Conservation (phyloP, 108 stramenopile genomes). For the Discostella stelligeroides region DNA sequence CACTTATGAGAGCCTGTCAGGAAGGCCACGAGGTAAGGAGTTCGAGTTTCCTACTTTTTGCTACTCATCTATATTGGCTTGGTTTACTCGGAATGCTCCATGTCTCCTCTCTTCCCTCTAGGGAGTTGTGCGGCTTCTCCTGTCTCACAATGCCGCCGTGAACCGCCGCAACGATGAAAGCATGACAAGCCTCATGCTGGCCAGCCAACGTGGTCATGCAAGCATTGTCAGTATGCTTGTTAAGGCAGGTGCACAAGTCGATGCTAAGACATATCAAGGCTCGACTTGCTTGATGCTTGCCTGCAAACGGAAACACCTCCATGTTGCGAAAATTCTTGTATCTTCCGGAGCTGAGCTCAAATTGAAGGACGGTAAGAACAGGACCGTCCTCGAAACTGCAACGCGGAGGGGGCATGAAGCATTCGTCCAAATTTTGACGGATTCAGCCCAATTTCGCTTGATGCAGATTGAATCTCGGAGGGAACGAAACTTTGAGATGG, state of each 20-base stretch:
- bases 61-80: neutral
- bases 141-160: slow-evolving; percentile 58
- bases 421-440: slow-evolving; percentile 42
- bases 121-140: slow-evolving; percentile 49
- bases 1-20: slow-evolving; percentile 86
- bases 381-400: slow-evolving; percentile 77
- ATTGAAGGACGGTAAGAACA: slow-evolving; percentile 62
- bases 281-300: slow-evolving; percentile 88
- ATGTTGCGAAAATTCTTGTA: slow-evolving; percentile 76
- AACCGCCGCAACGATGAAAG: slow-evolving; percentile 78
- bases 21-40: slow-evolving; percentile 69
- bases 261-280: slow-evolving; percentile 68
- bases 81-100: neutral
- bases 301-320: slow-evolving; percentile 77
- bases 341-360: slow-evolving; percentile 79
- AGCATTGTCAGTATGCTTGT: slow-evolving; percentile 70
- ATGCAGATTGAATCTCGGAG: slow-evolving; percentile 51
- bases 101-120: neutral
- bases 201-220: slow-evolving; percentile 83
- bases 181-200: slow-evolving; percentile 89
- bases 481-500: slow-evolving; percentile 47
- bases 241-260: slow-evolving; percentile 64
- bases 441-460: slow-evolving; percentile 48
- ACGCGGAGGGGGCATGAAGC: slow-evolving; percentile 29
- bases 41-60: slow-evolving; percentile 4